These are phyloP conservation scores for Vanderwaltozyma tropicalis DNA, from an alignment of 805 yeast genomes.

Conservation along the genomic window DNA sequence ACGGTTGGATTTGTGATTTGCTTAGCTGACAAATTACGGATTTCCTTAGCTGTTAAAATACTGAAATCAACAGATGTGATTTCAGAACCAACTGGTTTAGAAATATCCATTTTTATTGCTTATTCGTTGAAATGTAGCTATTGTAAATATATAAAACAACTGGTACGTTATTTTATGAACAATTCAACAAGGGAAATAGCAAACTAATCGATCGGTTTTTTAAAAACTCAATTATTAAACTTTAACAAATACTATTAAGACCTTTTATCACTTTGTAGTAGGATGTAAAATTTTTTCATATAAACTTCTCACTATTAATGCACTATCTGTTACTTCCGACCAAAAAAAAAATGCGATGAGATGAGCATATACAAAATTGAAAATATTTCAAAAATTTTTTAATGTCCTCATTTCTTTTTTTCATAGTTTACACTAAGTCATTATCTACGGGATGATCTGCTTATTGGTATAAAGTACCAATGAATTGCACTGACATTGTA, in stretches of 20 bases:
- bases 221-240: background rate
- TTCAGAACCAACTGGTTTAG: constrained; percentile 93
- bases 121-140: background rate
- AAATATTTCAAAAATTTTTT: too few relatives aligned
- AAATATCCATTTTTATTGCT: constrained; percentile 65
- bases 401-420: background rate
- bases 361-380: background rate
- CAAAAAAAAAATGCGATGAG: constrained; percentile 2
- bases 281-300: too few relatives aligned
- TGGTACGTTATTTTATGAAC: background rate
- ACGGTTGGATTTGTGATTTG: constrained; percentile 93
- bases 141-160: background rate
- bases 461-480: too few relatives aligned
- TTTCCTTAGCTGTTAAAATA: constrained; percentile 69
- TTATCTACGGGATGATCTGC: too few relatives aligned
- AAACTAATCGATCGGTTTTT: too few relatives aligned
- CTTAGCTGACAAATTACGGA: constrained; percentile 80
- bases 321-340: too few relatives aligned
- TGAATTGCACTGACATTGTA: too few relatives aligned
- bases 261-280: too few relatives aligned
- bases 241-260: too few relatives aligned
- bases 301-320: too few relatives aligned
- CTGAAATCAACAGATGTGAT: constrained; percentile 88
- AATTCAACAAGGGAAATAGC: background rate
- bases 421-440: too few relatives aligned